Evolutionary conservation across 345 rosid species (phyloP), one percentile per base, ranked within the genome.

Genomic region (Odontarrhena argentea): DNA sequence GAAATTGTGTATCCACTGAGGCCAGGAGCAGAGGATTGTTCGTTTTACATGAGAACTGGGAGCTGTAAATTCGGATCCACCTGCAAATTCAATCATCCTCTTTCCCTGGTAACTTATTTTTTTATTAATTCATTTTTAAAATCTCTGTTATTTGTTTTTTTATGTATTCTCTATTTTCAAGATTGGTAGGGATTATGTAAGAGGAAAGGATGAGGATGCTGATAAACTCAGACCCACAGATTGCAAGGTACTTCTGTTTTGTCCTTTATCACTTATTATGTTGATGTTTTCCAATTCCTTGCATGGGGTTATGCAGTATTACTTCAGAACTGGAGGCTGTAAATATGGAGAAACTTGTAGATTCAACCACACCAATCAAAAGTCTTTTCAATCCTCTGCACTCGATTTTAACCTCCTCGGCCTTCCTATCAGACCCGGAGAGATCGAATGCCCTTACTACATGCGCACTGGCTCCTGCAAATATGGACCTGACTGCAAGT

Each of bases 401-500:
- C 66, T 69, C 13, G 96, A 84, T 74, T 85, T 91, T 55, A 94
- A 94, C 82, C 88, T 91, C 84, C 76, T 88, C 43, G 93, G 97
- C 37, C 83, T 94, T 65, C 99, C 99, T 53, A 78, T 94, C 50
- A 83, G 99, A 71, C 79, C 91, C 96, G 93, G 87, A 69, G 96
- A 81, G 78, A 80, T 59, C 67, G 97, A 94, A 69, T 91, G 99
- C 59, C 91, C 82, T 5, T 91, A 74, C 80, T 94, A 87, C 79
- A 94, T 94, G 97, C 96, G 93, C 42, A 88, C 80, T 73, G 97
- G 91, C 63, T 88, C 97, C 68, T 94, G 99, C 84, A 94, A 88
- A 70, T 94, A 55, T 76, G 96, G 88, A 57, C 69, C 85, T 52
- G 86, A 69, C 74, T 94, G 99, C 87, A 85, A 75, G 74, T 94